A percentile compares a stretch with the other conserved stretches of the same genome.
Conservation (phyloP, 352 stramenopile genomes). For the Pythium apleroticum region DNA sequence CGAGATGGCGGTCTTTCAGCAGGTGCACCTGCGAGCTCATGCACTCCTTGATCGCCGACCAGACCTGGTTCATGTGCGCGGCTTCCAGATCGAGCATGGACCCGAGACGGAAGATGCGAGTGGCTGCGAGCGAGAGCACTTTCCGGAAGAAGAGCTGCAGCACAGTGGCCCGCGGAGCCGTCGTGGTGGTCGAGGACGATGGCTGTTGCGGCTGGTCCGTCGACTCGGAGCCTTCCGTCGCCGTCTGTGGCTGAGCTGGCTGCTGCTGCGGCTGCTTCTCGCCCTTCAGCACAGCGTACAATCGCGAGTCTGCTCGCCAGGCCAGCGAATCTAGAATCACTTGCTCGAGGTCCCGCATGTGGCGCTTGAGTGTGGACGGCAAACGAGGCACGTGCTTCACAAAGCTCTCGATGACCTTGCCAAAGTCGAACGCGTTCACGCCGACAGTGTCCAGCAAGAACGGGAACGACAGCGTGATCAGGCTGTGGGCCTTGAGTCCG, state of each 20-base stretch:
- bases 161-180: slow-evolving; percentile 30
- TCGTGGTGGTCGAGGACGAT: slow-evolving; percentile 17
- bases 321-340: slow-evolving; percentile 76
- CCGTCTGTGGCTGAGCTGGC: background rate
- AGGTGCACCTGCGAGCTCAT: slow-evolving; percentile 62
- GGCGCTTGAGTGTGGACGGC: slow-evolving; percentile 73
- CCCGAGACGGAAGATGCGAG: slow-evolving; percentile 75
- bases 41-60: slow-evolving; percentile 85
- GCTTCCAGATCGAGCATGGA: slow-evolving; percentile 67
- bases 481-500: slow-evolving; percentile 78
- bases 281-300: slow-evolving; percentile 63
- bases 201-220: slow-evolving; percentile 8
- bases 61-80: slow-evolving; percentile 82
- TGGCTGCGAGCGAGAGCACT: slow-evolving; percentile 77
- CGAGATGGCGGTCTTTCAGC: slow-evolving; percentile 72
- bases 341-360: slow-evolving; percentile 87
- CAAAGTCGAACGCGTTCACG: slow-evolving; percentile 87
- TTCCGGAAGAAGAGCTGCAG: slow-evolving; percentile 89
- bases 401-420: slow-evolving; percentile 86
- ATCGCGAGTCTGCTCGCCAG: slow-evolving; percentile 69
- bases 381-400: slow-evolving; percentile 78
- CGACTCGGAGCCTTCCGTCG: background rate
- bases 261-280: slow-evolving; percentile 21
- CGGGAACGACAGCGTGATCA: slow-evolving; percentile 85
- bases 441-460: slow-evolving; percentile 71